These are phyloP conservation scores for Pterocarpus santalinus DNA, from an alignment of 306 rosid genomes.

Conservation along the genomic window DNA sequence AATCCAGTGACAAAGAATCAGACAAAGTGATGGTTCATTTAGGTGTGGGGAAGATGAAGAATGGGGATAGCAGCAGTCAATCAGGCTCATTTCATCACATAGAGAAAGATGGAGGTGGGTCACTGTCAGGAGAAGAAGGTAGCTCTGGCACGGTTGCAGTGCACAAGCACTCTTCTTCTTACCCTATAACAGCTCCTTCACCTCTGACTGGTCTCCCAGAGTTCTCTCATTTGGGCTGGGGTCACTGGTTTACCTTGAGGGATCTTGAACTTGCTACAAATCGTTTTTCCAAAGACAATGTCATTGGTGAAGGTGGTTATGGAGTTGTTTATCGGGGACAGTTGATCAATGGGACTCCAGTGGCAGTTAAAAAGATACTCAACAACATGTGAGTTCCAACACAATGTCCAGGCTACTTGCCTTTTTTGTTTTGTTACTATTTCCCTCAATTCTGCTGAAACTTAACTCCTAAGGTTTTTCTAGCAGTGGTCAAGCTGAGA, in stretches of 20 bases:
- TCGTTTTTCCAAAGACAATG: constrained; percentile 79
- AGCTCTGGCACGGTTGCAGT: constrained; percentile 70
- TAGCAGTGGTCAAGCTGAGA: constrained; percentile 93
- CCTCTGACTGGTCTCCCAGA: constrained; percentile 88
- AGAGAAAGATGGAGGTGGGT: constrained; percentile 68
- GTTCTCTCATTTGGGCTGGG: constrained; percentile 97
- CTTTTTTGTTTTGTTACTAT: constrained; percentile 38
- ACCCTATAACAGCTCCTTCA: constrained; percentile 84
- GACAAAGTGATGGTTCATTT: constrained; percentile 85
- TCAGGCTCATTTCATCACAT: constrained; percentile 78
- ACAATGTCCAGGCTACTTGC: constrained; percentile 22
- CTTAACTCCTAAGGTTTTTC: constrained; percentile 36
- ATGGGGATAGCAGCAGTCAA: constrained; percentile 69
- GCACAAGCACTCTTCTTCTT: constrained; percentile 69
- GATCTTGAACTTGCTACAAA: constrained; percentile 92
- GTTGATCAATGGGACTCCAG: constrained; percentile 85
- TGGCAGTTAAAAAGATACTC: constrained; percentile 95
- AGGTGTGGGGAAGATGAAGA: constrained; percentile 71
- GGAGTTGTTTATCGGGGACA: constrained; percentile 89
- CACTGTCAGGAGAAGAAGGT: constrained; percentile 83
- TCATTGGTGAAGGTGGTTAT: constrained; percentile 97
- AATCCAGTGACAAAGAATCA: constrained; percentile 78
- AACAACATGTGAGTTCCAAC: constrained; percentile 78
- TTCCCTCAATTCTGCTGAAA: constrained; percentile 35
- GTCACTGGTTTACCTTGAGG: constrained; percentile 96